Conservation (phyloP, 2,329 filamentous ascomycete species). For the Mycogone perniciosa region DNA sequence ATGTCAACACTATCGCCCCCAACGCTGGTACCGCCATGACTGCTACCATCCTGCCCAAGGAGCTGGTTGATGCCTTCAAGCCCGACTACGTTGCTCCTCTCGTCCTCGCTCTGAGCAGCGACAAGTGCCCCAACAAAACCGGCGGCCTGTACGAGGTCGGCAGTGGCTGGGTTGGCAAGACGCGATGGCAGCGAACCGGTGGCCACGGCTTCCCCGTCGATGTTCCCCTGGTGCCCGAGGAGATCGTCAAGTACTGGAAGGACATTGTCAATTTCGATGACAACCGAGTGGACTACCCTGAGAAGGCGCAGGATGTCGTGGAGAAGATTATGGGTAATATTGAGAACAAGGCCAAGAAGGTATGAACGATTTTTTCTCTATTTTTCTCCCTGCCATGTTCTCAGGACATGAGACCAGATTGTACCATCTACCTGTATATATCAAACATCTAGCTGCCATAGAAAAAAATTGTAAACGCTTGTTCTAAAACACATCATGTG, state of each 20-base stretch:
- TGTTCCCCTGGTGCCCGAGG: slow-evolving; percentile 75
- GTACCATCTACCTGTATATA: slow-evolving; percentile 13
- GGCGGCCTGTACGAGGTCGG: slow-evolving; percentile 91
- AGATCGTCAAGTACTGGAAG: slow-evolving; percentile 67
- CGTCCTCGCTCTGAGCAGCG: slow-evolving; percentile 75
- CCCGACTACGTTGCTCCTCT: slow-evolving; percentile 95
- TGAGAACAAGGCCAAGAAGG: slow-evolving; percentile 40
- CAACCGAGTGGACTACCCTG: slow-evolving; percentile 78
- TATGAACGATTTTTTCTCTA: slow-evolving; percentile 6
- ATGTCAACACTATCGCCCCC: slow-evolving; percentile 94
- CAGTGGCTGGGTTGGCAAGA: slow-evolving; percentile 86
- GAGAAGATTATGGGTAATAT: slow-evolving; percentile 77
- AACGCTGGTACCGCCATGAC: slow-evolving; percentile 97
- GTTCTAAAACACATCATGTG: slow-evolving; percentile 5
- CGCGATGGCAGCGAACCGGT: slow-evolving; percentile 88
- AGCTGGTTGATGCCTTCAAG: slow-evolving; percentile 98
- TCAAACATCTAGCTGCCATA: slow-evolving; percentile 5
- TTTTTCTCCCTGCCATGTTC: background rate
- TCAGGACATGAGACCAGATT: slow-evolving; percentile 2
- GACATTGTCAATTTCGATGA: slow-evolving; percentile 83
- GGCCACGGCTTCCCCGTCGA: slow-evolving; percentile 90
- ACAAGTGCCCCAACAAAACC: slow-evolving; percentile 79
- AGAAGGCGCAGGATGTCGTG: slow-evolving; percentile 68
- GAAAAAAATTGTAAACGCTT: slow-evolving; percentile 6
- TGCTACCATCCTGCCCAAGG: slow-evolving; percentile 85